Conservation (phyloP, 1,284 basidiomycete species). For the Cerioporus squamosus region DNA sequence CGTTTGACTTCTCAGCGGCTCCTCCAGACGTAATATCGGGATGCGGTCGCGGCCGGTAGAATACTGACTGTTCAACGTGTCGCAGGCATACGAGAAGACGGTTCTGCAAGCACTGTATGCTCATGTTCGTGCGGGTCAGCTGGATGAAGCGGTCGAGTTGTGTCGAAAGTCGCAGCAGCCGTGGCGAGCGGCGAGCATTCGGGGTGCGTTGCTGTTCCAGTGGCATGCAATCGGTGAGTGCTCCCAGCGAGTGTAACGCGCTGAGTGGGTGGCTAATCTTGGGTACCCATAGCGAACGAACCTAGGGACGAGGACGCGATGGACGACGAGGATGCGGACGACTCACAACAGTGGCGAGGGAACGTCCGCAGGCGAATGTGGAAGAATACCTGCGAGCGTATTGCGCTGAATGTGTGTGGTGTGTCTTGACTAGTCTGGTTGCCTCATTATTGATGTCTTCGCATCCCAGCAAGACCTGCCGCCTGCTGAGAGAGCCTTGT, state of each 20-base stretch:
- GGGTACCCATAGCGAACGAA: slow-evolving; percentile 48
- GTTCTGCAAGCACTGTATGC: slow-evolving; percentile 77
- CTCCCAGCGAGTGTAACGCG: not conserved
- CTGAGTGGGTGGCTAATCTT: not conserved
- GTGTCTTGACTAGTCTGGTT: not conserved
- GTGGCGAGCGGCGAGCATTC: slow-evolving; percentile 89
- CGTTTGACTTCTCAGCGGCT: slow-evolving; percentile 26
- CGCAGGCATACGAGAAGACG: slow-evolving; percentile 77
- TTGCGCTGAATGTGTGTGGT: slow-evolving; percentile 73
- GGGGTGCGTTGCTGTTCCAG: slow-evolving; percentile 76
- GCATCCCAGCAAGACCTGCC: slow-evolving; percentile 65
- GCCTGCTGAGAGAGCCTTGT: slow-evolving; percentile 81
- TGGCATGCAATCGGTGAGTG: slow-evolving; percentile 70
- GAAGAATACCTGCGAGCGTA: slow-evolving; percentile 83
- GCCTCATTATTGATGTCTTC: not conserved
- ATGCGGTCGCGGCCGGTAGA: no score
- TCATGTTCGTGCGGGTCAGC: slow-evolving; percentile 79
- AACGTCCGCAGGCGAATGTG: slow-evolving; percentile 80
- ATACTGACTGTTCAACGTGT: not conserved
- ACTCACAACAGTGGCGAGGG: slow-evolving; percentile 62
- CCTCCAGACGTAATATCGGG: no score
- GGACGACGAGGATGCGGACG: slow-evolving; percentile 50
- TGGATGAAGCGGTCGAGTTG: slow-evolving; percentile 84
- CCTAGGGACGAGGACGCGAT: slow-evolving; percentile 52
- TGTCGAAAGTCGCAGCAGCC: slow-evolving; percentile 87